Conservation (phyloP, 352 stramenopile species). For the Globisporangium cylindrosporum region DNA sequence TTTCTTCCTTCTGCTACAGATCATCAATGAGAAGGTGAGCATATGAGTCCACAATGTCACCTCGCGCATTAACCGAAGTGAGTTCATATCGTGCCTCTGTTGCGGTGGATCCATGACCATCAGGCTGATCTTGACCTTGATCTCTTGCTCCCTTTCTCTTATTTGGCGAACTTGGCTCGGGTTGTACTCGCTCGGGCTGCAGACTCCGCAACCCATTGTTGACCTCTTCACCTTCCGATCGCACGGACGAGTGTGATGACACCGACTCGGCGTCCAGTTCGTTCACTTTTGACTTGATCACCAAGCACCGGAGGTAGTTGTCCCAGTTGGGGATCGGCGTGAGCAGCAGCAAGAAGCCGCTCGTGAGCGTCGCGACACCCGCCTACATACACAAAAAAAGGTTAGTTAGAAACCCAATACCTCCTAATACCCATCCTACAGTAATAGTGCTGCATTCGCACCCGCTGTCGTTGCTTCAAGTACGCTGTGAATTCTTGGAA, state of each 20-base stretch:
- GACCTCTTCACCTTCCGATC: neutral
- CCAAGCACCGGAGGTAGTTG: conserved; percentile 44
- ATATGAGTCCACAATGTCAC: neutral
- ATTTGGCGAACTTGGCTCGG: conserved; percentile 9
- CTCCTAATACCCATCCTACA: neutral
- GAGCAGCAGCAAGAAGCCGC: conserved; percentile 49
- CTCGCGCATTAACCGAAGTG: neutral
- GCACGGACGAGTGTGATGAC: conserved; percentile 1
- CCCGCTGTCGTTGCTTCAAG: conserved; percentile 46
- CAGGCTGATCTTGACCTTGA: neutral
- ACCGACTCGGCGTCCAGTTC: conserved; percentile 5
- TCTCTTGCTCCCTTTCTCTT: neutral
- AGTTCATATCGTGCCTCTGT: neutral
- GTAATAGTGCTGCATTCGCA: conserved; percentile 12
- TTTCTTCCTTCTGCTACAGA: neutral
- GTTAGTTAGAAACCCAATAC: neutral
- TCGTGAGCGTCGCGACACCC: conserved; percentile 47
- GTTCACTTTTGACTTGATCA: conserved; percentile 40
- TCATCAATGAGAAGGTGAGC: neutral
- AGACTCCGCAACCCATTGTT: neutral
- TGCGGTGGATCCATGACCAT: too few relatives aligned
- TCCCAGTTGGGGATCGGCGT: conserved; percentile 40
- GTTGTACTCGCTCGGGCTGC: neutral
- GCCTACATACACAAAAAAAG: conserved; percentile 25
- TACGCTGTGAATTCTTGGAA: conserved; percentile 57